A percentile compares a stretch with the other conserved stretches of the same genome.
These are phyloP conservation scores for Pseudonitzschia pungens DNA, from an alignment of 108 stramenopile species.

Conservation along the genomic window DNA sequence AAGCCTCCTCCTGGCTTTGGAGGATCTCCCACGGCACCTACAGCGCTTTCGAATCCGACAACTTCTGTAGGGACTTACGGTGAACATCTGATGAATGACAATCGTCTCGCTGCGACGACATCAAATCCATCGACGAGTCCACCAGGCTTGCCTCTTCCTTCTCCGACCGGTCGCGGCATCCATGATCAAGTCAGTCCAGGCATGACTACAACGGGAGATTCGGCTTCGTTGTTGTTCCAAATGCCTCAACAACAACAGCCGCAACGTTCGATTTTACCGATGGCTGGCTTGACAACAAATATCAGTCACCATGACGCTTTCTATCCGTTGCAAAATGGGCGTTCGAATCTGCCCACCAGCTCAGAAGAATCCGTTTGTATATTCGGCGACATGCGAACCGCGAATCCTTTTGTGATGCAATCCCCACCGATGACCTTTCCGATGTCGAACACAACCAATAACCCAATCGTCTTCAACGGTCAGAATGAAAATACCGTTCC, in stretches of 20 bases:
- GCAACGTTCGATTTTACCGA: neutral
- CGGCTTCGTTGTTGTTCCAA: neutral
- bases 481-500: neutral
- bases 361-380: neutral
- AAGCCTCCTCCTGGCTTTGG: slow-evolving; percentile 29
- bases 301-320: neutral
- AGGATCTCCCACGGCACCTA: neutral
- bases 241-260: slow-evolving; percentile 9
- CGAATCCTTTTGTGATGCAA: slow-evolving; percentile 32
- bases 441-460: neutral
- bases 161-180: neutral
- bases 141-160: neutral
- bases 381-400: slow-evolving; percentile 16
- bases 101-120: neutral
- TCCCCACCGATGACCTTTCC: neutral
- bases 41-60: neutral
- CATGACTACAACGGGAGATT: neutral
- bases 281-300: neutral
- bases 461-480: neutral
- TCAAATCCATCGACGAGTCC: neutral
- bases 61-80: neutral
- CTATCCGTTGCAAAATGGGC: neutral
- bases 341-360: neutral
- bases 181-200: neutral
- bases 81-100: neutral